Evolutionary conservation across 2,329 filamentous ascomycete species (phyloP), one percentile per base, ranked within the genome.

Genomic region (Macrophomina tecta): DNA sequence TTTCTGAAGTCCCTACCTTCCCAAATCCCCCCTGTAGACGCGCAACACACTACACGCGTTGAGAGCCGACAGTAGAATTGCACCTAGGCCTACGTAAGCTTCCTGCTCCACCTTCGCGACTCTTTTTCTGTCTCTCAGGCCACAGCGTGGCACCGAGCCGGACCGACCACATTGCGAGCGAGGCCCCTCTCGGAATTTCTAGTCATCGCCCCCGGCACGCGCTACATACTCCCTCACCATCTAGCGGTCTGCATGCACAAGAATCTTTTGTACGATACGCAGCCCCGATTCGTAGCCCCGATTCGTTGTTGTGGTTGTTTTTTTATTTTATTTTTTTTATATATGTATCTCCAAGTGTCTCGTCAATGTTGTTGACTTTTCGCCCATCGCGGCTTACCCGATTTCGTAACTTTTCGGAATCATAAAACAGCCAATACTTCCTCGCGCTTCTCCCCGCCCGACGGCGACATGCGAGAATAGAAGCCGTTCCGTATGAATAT

Each of bases 371-470:
- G 23, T 23, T 23, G 23, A 23, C 23, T 23, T 23, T 23, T 23
- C 23, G 23, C 2, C 23, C 23, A 23, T 30, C 8, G 48, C 48
- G 48, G 48, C 18, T 28, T 51, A 51, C 53, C 36, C 36, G 38
- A 45, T 30, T 12, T 28, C 36, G 34, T 45, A 58, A 45, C 38
- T 58, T 58, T 45, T 45, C 55, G 55, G 55, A 45, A 45, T 18
- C 7, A 38, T 12, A 5, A 38, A 4, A n/a, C 12, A 23, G n/a
- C 5, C 48, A 23, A 28, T 23, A 28, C 12, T n/a, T 3, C 4
- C 16, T 18, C n/a, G 51, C 51, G 55, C 45, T 58, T 58, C 55
- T 16, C 45, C 18, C 55, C 55, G 55, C 38, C 23, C 36, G 36
- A 38, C 7, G 36, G 23, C 23, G 23, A 14, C 12, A 16, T 1